A percentile compares a stretch with the other conserved stretches of the same genome.
phyloP scores from a whole-genome alignment of 441 rosid species.

The Heliophila coronopifolia region DNA sequence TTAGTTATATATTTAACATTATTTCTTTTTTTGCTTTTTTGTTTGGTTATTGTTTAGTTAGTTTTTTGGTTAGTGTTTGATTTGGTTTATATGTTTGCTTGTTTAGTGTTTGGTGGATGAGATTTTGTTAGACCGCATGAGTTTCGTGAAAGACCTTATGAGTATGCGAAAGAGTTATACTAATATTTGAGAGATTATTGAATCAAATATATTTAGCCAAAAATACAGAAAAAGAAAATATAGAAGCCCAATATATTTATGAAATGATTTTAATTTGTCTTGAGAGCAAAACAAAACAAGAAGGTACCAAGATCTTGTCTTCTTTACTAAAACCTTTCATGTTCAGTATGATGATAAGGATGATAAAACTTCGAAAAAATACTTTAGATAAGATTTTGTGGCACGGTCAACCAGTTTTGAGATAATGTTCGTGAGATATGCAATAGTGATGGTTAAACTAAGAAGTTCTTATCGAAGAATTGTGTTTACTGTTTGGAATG shows the following conservation, averaged over 20 bases:
- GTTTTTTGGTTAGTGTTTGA: too few relatives aligned
- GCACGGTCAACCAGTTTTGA: background rate
- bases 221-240: too few relatives aligned
- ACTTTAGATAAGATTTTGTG: background rate
- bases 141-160: too few relatives aligned
- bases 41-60: too few relatives aligned
- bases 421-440: background rate
- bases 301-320: background rate
- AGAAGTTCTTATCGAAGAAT: background rate
- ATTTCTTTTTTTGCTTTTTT: too few relatives aligned
- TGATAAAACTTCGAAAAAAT: background rate
- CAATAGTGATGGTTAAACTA: background rate
- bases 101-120: too few relatives aligned
- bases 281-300: background rate
- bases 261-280: constrained; percentile 6
- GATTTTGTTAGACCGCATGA: too few relatives aligned
- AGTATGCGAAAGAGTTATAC: too few relatives aligned
- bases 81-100: too few relatives aligned
- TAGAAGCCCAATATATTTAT: constrained; percentile 4
- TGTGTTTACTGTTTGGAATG: background rate
- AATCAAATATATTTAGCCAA: too few relatives aligned
- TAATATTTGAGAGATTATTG: too few relatives aligned
- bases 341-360: background rate
- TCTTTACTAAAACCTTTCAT: background rate
- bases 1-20: too few relatives aligned